Evolutionary conservation across 306 rosid species (phyloP), one percentile per base, ranked within the genome.

Genomic region (Cucurbita moschata): DNA sequence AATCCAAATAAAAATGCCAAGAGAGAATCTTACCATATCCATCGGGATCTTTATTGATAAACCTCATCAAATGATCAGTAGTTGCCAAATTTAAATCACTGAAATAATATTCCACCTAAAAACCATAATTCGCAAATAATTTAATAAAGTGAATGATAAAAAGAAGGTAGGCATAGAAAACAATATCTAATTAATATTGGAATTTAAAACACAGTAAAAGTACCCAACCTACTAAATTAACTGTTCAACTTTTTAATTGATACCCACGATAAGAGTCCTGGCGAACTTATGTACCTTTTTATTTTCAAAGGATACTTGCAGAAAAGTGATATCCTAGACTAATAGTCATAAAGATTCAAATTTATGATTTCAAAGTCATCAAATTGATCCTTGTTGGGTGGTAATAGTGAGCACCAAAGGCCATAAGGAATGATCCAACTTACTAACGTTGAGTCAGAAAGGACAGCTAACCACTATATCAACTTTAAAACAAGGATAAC

Each of bases 31-130:
- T 86, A 94, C 98, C 98, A 81, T 81, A 89, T 75, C 98, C 98
- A 76, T 89, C 94, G 74, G 92, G 88, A 78, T 94, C 97, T 86
- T 90, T 94, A 86, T 61, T 84, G 83, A 94, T 89, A 89, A 86
- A 94, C 87, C 97, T 86, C 91, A 94, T 94, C 82, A 94, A 87
- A 83, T 90, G 98, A 84, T 94, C 96, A 21, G 98, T 94, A 15
- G 98, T 94, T 66, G 98, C 96, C 79, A 94, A 86, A 86, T 94
- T 94, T 71, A 94, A 77, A 79, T 94, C 97, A 70, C 98, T 94
- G 86, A 94, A 90, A 85, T 94, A 94, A 85, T 94, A 94, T 82
- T 94, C 98, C 90, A 94, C 98, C 98, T 90, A 83, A 82, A 87
- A 78, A 50, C 59, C 74, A 69, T 49, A 39, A 69, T 51, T 55